Percentiles rank a stretch among this genome's conserved stretches.
phyloP scores from a whole-genome alignment of 441 rosid genomes.

The Erysimum cheiri region DNA sequence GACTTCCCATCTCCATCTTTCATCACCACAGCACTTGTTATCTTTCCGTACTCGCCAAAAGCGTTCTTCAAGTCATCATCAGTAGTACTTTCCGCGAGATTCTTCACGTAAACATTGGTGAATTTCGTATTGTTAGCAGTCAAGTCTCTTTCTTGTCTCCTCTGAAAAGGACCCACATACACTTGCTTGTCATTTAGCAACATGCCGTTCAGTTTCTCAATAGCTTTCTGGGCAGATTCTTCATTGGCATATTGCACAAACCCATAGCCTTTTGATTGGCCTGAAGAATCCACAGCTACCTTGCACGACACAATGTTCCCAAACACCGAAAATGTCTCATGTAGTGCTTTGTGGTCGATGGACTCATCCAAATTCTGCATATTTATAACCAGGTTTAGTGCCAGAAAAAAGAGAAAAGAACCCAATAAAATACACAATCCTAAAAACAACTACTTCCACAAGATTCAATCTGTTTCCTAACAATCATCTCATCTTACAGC shows the following conservation, averaged over 20 bases:
- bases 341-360: conserved; percentile 86
- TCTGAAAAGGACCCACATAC: conserved; percentile 81
- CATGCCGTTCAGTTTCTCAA: conserved; percentile 83
- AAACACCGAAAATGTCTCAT: conserved; percentile 78
- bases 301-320: conserved; percentile 90
- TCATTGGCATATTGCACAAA: conserved; percentile 84
- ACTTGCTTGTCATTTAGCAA: conserved; percentile 87
- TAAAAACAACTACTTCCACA: conserved; percentile 1
- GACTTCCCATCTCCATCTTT: conserved; percentile 73
- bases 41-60: conserved; percentile 74
- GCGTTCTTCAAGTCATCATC: conserved; percentile 70
- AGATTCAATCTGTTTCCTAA: not conserved
- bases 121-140: conserved; percentile 53
- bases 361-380: conserved; percentile 77
- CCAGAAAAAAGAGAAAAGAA: not conserved
- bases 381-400: conserved; percentile 22
- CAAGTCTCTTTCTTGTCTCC: conserved; percentile 81
- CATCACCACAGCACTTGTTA: conserved; percentile 72
- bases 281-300: conserved; percentile 77
- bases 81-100: conserved; percentile 63
- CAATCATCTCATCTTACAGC: not conserved
- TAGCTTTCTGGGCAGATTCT: conserved; percentile 80
- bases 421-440: not conserved
- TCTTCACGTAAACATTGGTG: conserved; percentile 84
- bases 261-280: conserved; percentile 89